Evolutionary conservation across 2,329 filamentous ascomycete genomes (phyloP).

Genomic region (Penicillium corylophilum): DNA sequence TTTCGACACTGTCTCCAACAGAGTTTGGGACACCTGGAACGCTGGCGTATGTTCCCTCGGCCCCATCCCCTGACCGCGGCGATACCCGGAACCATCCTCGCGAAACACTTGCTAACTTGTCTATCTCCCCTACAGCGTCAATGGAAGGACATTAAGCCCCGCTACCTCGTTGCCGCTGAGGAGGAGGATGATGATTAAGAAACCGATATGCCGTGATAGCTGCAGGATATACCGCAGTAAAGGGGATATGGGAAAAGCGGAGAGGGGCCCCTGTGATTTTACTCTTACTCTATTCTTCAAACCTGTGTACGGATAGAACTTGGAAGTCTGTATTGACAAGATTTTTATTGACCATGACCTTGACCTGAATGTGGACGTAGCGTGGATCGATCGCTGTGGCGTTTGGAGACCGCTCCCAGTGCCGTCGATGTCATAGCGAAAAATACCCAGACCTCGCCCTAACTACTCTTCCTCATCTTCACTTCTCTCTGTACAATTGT

Average conservation of each 20-base stretch:
- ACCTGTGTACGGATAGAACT: slow-evolving; percentile 28
- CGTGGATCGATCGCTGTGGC: slow-evolving; percentile 22
- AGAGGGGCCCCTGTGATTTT: slow-evolving; percentile 19
- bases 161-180: slow-evolving; percentile 72
- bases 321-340: slow-evolving; percentile 24
- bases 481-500: slow-evolving; percentile 1
- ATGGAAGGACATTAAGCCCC: slow-evolving; percentile 99
- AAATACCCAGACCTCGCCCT: slow-evolving; percentile 8
- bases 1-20: slow-evolving; percentile 80
- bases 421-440: slow-evolving; percentile 26
- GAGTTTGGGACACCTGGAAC: slow-evolving; percentile 88
- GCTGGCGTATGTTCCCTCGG: slow-evolving; percentile 68
- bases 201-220: slow-evolving; percentile 1
- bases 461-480: not conserved
- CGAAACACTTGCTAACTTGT: slow-evolving; percentile 15
- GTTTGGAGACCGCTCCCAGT: slow-evolving; percentile 20
- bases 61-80: not conserved
- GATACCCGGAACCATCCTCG: slow-evolving; percentile 1
- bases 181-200: slow-evolving; percentile 57
- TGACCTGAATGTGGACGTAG: slow-evolving; percentile 6
- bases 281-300: slow-evolving; percentile 17
- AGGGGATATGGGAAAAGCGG: slow-evolving; percentile 22
- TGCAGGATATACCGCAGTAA: slow-evolving; percentile 14
- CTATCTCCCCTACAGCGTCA: slow-evolving; percentile 65
- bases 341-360: not conserved